Evolutionary conservation across 805 yeast genomes (phyloP).

Genomic region (Myxozyma mucilagina): DNA sequence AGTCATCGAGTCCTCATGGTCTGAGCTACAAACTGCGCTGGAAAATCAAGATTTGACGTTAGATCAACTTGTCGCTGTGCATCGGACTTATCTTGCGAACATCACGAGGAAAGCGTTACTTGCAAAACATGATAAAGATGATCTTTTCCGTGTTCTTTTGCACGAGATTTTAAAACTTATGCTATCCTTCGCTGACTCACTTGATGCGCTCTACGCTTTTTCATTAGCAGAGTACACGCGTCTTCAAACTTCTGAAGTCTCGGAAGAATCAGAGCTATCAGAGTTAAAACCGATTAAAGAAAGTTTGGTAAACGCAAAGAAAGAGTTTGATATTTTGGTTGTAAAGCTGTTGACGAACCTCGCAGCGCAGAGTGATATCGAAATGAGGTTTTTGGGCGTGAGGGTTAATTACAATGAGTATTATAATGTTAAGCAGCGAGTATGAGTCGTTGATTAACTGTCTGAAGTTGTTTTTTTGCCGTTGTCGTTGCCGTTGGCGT

Average conservation of each 20-base stretch:
- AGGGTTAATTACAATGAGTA: slow-evolving; percentile 43
- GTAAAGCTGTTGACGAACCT: slow-evolving; percentile 36
- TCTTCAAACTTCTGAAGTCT: slow-evolving; percentile 11
- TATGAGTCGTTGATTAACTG: neutral
- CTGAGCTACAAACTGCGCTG: slow-evolving; percentile 35
- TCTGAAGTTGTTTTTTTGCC: neutral
- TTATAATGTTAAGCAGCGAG: slow-evolving; percentile 29
- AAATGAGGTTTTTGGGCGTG: slow-evolving; percentile 40
- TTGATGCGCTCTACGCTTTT: slow-evolving; percentile 33
- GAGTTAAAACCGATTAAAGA: slow-evolving; percentile 26
- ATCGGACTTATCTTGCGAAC: slow-evolving; percentile 37
- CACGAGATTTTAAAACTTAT: slow-evolving; percentile 39
- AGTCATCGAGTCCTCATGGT: slow-evolving; percentile 45
- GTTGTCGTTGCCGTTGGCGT: too few species aligned
- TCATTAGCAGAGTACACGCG: slow-evolving; percentile 33
- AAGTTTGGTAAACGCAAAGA: slow-evolving; percentile 27
- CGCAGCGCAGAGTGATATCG: slow-evolving; percentile 37
- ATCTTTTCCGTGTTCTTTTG: slow-evolving; percentile 35
- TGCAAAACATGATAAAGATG: slow-evolving; percentile 29
- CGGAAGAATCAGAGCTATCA: neutral
- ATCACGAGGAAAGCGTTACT: slow-evolving; percentile 40
- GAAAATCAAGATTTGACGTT: slow-evolving; percentile 37
- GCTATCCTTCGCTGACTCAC: slow-evolving; percentile 34
- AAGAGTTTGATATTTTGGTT: slow-evolving; percentile 33
- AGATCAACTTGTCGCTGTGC: slow-evolving; percentile 41